A percentile compares a stretch with the other conserved stretches of the same genome.
These are phyloP conservation scores for Corinectria fuckeliana DNA, from an alignment of 2,329 filamentous ascomycete genomes.

Conservation along the genomic window DNA sequence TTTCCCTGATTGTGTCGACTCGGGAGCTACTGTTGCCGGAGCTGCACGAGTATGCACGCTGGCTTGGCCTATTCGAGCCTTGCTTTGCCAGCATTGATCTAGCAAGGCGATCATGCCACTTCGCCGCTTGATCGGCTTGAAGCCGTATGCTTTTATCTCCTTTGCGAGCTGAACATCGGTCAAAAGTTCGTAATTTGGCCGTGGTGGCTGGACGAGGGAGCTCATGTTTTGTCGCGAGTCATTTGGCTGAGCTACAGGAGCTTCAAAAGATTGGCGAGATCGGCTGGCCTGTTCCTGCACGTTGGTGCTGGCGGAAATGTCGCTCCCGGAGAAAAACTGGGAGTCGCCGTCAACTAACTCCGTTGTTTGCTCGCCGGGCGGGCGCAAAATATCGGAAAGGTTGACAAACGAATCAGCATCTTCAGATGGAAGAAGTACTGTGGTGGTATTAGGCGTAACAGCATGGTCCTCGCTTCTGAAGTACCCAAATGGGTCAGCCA, in stretches of 20 bases:
- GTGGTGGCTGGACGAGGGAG: constrained; percentile 21
- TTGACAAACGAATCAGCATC: constrained; percentile 30
- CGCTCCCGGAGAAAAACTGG: constrained; percentile 30
- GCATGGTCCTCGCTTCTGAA: constrained; percentile 10
- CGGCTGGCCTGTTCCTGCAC: neutral
- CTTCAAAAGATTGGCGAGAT: neutral
- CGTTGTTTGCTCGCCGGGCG: constrained; percentile 5
- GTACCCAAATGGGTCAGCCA: constrained; percentile 51
- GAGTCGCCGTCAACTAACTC: constrained; percentile 15
- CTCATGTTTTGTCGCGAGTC: neutral
- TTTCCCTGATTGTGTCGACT: constrained; percentile 19
- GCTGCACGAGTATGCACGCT: constrained; percentile 27
- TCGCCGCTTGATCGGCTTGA: constrained; percentile 74
- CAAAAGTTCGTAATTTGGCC: constrained; percentile 66
- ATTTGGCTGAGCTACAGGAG: neutral
- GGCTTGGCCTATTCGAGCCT: constrained; percentile 43
- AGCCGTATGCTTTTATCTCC: constrained; percentile 70
- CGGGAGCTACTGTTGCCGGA: constrained; percentile 21
- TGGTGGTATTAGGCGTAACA: neutral
- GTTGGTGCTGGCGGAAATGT: constrained; percentile 27
- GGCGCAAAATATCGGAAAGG: constrained; percentile 34
- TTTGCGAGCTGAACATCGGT: constrained; percentile 68
- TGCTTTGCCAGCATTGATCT: constrained; percentile 73
- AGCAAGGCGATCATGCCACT: constrained; percentile 73
- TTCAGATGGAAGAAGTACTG: constrained; percentile 3